Evolutionary conservation across 371 early-diverging fungal genomes (phyloP).

Genomic region (Furculomyces boomerangus): DNA sequence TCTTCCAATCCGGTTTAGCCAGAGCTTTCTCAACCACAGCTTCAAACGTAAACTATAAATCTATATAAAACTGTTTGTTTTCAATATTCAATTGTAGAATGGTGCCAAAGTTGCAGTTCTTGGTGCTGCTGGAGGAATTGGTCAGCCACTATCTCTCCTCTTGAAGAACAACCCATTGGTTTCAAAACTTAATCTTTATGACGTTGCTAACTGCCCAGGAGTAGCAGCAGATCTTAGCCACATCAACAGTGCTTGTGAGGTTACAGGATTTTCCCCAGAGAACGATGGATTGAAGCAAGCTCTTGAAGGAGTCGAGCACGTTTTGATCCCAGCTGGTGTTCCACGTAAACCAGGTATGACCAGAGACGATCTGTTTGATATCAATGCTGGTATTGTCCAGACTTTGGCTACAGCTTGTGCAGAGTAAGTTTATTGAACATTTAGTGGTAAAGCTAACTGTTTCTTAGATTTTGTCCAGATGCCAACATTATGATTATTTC

Average conservation of each 20-base stretch:
- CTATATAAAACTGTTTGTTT: background rate
- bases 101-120: conserved; percentile 65
- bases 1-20: background rate
- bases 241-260: conserved; percentile 81
- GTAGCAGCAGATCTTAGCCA: conserved; percentile 95
- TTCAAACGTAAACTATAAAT: background rate
- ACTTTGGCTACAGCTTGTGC: conserved; percentile 60
- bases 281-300: conserved; percentile 70
- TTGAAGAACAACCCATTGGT: conserved; percentile 69
- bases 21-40: background rate
- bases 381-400: conserved; percentile 90
- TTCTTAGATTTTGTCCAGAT: conserved; percentile 53
- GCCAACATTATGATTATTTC: conserved; percentile 93
- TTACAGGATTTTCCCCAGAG: conserved; percentile 69
- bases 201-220: conserved; percentile 92
- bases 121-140: conserved; percentile 85
- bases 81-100: conserved; percentile 3
- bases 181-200: conserved; percentile 79
- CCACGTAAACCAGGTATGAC: conserved; percentile 99
- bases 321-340: conserved; percentile 97
- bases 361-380: conserved; percentile 96
- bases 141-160: conserved; percentile 77
- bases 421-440: conserved; percentile 13
- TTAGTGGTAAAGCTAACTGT: conserved; percentile 22
- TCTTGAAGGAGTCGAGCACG: conserved; percentile 69